Evolutionary conservation across 768 basidiomycete genomes (phyloP), one percentile per base, ranked within the genome.

Genomic region (Rhodotorula babjevae): DNA sequence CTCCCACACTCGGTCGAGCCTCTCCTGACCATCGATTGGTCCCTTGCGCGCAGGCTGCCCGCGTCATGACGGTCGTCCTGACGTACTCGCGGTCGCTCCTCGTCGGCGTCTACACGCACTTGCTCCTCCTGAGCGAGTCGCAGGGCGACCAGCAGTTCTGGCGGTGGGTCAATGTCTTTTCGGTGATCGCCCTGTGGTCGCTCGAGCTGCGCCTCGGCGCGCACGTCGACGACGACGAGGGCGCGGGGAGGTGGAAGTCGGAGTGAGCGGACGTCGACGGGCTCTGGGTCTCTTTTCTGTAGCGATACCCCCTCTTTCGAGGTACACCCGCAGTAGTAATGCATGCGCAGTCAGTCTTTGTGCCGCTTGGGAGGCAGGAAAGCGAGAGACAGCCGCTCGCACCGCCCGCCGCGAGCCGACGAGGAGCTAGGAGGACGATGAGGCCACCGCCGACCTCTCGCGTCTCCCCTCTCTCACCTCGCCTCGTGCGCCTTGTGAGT

Each of bases 111-210:
- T 73, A 73, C 73, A 76, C 76, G 11, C 76, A 74, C 56, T 61
- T 74, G 21, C 63, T 72, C 62, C 58, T 76, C 27, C 68, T 70
- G 36, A 58, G 61, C 12, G 59, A 65, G 42, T 62, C 67, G 25
- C 47, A 71, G 33, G 61, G 65, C 27, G 65, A 72, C 56, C 78
- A 79, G 57, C 29, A 44, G 25, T 75, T 75, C 55, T 77, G 77
- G 77, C 59, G 75, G 4, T 79, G 78, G 78, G 49, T 68, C 9
- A 76, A 73, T 55, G 58, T 79, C 50, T 76, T 77, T 57, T 49
- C 72, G 56, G 72, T 73, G 4, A 44, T 67, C 25, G 36, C 52
- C 0, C 53, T 79, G 15, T 79, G 78, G 78, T 75, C 68, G 25
- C 57, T 76, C 55, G 78, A 79, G 70, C 27, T 79, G 33, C 62